phyloP scores from a whole-genome alignment of 768 basidiomycete genomes.

The Mycena rosella region DNA sequence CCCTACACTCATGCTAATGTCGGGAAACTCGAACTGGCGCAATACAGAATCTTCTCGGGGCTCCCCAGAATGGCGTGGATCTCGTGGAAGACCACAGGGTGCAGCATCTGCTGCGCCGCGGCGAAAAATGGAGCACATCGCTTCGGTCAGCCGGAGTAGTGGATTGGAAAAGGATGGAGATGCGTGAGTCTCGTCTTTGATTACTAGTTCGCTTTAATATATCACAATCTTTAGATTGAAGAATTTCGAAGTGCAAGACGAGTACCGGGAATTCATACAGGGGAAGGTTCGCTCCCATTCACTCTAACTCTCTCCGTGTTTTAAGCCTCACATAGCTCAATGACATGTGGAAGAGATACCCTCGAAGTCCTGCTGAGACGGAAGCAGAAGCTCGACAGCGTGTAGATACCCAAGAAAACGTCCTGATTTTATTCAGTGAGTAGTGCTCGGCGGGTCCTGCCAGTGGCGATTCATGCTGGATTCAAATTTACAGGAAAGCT shows the following conservation, averaged over 20 bases:
- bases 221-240: conserved; percentile 67
- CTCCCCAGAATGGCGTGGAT: not conserved
- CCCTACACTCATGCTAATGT: conserved; percentile 6
- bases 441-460: conserved; percentile 24
- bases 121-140: conserved; percentile 71
- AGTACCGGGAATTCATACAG: conserved; percentile 74
- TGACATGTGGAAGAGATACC: conserved; percentile 57
- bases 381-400: conserved; percentile 53
- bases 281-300: conserved; percentile 64
- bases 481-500: conserved; percentile 68
- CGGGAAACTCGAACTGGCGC: conserved; percentile 9
- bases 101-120: conserved; percentile 21
- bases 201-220: conserved; percentile 41
- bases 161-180: conserved; percentile 82
- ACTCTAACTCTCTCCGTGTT: not conserved
- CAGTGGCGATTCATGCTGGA: not conserved
- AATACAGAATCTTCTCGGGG: conserved; percentile 1
- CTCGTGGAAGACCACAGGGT: not conserved
- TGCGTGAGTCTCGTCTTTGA: conserved; percentile 64
- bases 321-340: conserved; percentile 58
- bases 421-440: conserved; percentile 82
- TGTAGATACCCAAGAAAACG: conserved; percentile 72
- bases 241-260: conserved; percentile 68
- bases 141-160: conserved; percentile 83
- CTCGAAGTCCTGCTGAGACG: conserved; percentile 45